phyloP scores from a whole-genome alignment of 306 rosid genomes.

The Luffa acutangula region DNA sequence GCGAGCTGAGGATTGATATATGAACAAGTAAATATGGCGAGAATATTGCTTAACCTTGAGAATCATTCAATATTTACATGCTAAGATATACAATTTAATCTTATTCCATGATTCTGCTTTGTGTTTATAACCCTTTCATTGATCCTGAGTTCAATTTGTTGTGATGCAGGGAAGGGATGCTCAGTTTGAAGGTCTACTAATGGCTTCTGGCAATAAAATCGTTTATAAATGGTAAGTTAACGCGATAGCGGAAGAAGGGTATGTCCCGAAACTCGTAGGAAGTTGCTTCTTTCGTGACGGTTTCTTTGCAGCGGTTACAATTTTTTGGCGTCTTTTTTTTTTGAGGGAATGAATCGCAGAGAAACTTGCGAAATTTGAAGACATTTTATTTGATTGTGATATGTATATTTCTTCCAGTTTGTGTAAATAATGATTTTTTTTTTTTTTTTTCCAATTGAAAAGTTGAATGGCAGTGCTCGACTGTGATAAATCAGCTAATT shows the following conservation, averaged over 20 bases:
- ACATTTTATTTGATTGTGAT: not conserved
- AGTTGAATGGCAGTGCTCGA: not conserved
- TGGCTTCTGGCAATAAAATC: conserved; percentile 3
- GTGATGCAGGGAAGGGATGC: not conserved
- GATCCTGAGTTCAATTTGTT: not conserved
- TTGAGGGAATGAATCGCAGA: not conserved
- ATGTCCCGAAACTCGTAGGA: not conserved
- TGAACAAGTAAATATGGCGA: not conserved
- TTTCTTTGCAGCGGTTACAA: not conserved
- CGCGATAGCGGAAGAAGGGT: not conserved
- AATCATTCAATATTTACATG: not conserved
- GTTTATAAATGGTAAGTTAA: not conserved
- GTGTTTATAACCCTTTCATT: not conserved
- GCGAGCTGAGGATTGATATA: not conserved
- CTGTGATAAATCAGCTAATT: not conserved
- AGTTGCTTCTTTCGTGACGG: not conserved
- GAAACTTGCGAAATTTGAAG: conserved; percentile 1
- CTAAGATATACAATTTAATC: not conserved
- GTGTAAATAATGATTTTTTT: not conserved
- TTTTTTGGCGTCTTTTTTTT: not conserved
- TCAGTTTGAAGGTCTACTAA: not conserved
- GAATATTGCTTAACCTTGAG: not conserved
- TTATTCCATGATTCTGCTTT: not conserved
- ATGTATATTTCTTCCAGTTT: not conserved
- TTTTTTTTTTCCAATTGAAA: not conserved